phyloP scores from a whole-genome alignment of 2,329 filamentous ascomycete genomes.

The Claviceps citrina region DNA sequence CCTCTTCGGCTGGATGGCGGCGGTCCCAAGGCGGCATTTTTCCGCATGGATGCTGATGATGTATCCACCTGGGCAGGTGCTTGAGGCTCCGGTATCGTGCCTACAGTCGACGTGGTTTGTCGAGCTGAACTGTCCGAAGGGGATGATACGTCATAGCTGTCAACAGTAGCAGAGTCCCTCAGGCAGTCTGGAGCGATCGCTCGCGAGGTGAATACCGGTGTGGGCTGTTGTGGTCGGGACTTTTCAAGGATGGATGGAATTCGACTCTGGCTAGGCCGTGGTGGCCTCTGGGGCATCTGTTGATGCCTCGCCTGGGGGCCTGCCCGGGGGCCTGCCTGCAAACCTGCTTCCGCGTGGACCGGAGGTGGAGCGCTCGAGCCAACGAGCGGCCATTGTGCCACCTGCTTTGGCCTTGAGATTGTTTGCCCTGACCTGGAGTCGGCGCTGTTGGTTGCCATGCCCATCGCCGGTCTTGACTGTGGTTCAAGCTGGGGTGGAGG shows the following conservation, averaged over 20 bases:
- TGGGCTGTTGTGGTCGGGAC: constrained; percentile 39
- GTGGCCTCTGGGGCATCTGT: constrained; percentile 40
- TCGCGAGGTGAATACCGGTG: constrained; percentile 30
- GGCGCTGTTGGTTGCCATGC: constrained; percentile 9
- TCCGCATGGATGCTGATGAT: constrained; percentile 21
- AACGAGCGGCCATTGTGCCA: constrained; percentile 39
- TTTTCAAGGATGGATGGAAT: constrained; percentile 44
- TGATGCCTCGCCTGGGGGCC: constrained; percentile 32
- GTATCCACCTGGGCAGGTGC: constrained; percentile 20
- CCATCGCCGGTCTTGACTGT: constrained; percentile 9
- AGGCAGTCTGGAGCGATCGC: constrained; percentile 19
- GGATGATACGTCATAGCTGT: constrained; percentile 25
- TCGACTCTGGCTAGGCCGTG: constrained; percentile 41
- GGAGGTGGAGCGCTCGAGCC: constrained; percentile 22
- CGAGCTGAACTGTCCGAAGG: constrained; percentile 33
- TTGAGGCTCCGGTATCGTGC: constrained; percentile 45
- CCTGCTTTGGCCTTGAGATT: constrained; percentile 38
- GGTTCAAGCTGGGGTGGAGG: constrained; percentile 2
- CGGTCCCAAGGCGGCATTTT: constrained; percentile 41
- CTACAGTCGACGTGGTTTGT: constrained; percentile 37
- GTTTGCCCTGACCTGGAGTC: constrained; percentile 10
- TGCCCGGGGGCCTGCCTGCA: constrained; percentile 33
- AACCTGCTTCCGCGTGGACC: constrained; percentile 19
- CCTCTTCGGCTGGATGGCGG: constrained; percentile 46
- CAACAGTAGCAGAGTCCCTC: constrained; percentile 13